A percentile compares a stretch with the other conserved stretches of the same genome.
phyloP scores from a whole-genome alignment of 1,139 yeast genomes.

The Suhomyces terraborum region DNA sequence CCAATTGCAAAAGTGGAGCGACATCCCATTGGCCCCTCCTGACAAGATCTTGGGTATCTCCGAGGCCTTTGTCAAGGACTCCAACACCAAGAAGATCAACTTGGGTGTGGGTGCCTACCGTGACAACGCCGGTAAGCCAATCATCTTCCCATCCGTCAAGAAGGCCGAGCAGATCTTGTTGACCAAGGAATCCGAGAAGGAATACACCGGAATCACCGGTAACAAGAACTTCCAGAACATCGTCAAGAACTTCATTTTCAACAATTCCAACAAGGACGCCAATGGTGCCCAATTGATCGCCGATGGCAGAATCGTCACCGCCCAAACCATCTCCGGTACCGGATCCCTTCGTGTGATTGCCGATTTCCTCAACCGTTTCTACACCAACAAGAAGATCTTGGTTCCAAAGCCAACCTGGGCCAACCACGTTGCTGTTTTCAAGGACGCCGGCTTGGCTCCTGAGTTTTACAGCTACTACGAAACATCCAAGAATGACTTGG shows the following conservation, averaged over 20 bases:
- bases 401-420: conserved; percentile 80
- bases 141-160: conserved; percentile 51
- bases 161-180: conserved; percentile 46
- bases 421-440: conserved; percentile 62
- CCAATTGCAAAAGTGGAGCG: conserved; percentile 36
- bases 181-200: conserved; percentile 52
- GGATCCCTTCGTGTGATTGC: conserved; percentile 60
- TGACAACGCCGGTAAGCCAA: conserved; percentile 50
- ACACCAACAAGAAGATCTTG: conserved; percentile 47
- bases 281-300: conserved; percentile 50
- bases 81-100: conserved; percentile 45
- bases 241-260: conserved; percentile 53
- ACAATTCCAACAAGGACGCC: conserved; percentile 50
- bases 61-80: conserved; percentile 49
- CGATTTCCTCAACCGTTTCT: conserved; percentile 53
- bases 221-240: conserved; percentile 49
- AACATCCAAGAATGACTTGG: conserved; percentile 53
- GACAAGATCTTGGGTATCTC: conserved; percentile 74
- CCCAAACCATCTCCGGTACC: conserved; percentile 63
- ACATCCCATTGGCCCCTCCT: conserved; percentile 65
- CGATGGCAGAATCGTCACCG: conserved; percentile 52
- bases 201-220: conserved; percentile 59
- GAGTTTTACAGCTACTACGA: conserved; percentile 56
- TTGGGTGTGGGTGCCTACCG: conserved; percentile 56
- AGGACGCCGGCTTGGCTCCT: conserved; percentile 49